Percentiles rank a stretch among this genome's conserved stretches.
Conservation (phyloP, 306 rosid genomes). For the Quercus engelmannii region DNA sequence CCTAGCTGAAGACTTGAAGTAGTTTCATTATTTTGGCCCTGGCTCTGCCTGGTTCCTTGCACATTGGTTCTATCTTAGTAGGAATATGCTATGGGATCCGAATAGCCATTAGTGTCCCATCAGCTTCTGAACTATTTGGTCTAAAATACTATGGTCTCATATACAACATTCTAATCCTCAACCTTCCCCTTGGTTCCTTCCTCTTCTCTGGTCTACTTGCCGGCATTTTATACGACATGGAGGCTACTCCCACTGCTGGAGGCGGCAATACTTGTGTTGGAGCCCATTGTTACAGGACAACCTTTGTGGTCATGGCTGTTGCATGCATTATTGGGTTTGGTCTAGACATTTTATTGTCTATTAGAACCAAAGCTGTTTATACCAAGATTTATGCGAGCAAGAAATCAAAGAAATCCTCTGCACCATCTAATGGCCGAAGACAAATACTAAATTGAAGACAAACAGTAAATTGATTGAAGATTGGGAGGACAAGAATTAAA, state of each 20-base stretch:
- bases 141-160: slow-evolving; percentile 74
- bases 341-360: slow-evolving; percentile 56
- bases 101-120: slow-evolving; percentile 69
- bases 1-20: too few species aligned
- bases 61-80: slow-evolving; percentile 66
- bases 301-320: slow-evolving; percentile 65
- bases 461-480: background rate
- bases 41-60: slow-evolving; percentile 78
- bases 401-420: slow-evolving; percentile 37
- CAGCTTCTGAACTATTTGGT: slow-evolving; percentile 85
- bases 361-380: slow-evolving; percentile 65
- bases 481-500: background rate
- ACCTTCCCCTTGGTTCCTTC: slow-evolving; percentile 90
- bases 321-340: slow-evolving; percentile 75
- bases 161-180: slow-evolving; percentile 82
- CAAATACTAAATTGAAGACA: too few species aligned
- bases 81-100: slow-evolving; percentile 86
- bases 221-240: slow-evolving; percentile 73
- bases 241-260: slow-evolving; percentile 58
- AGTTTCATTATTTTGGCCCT: slow-evolving; percentile 65
- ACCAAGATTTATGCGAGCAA: slow-evolving; percentile 51
- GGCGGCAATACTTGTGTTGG: slow-evolving; percentile 94
- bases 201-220: slow-evolving; percentile 91
- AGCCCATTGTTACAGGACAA: slow-evolving; percentile 73
- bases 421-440: slow-evolving; percentile 10